These are phyloP conservation scores for Fusarium brevicatenulatum DNA, from an alignment of 2,329 filamentous ascomycete species.

Conservation along the genomic window DNA sequence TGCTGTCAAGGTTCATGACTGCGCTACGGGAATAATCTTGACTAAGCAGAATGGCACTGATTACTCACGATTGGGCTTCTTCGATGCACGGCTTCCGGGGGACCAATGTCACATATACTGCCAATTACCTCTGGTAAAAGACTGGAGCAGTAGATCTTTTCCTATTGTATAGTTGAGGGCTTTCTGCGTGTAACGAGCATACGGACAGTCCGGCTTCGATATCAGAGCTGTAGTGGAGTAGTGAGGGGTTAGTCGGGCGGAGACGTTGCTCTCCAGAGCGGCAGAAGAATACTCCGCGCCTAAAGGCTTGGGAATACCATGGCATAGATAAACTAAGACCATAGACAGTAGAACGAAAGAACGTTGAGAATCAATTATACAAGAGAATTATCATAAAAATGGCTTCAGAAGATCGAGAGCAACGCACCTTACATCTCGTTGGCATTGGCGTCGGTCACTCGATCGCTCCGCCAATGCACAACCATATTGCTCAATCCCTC, in stretches of 20 bases:
- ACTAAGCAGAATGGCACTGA: not conserved
- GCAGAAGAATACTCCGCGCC: slow-evolving; percentile 10
- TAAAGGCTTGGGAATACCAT: not conserved
- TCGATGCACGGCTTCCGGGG: not conserved
- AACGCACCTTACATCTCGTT: not conserved
- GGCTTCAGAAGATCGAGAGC: not conserved
- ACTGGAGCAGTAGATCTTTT: not conserved
- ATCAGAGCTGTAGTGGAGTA: rapidly evolving
- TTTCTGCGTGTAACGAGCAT: too few species aligned
- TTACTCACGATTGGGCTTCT: not conserved
- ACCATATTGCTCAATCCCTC: slow-evolving; percentile 3
- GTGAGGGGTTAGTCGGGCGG: not conserved
- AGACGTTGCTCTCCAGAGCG: not conserved
- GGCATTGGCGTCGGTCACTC: slow-evolving; percentile 18
- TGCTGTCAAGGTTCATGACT: not conserved
- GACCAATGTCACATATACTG: rapidly evolving
- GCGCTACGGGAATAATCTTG: not conserved
- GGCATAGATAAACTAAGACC: not conserved
- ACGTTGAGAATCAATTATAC: too few species aligned
- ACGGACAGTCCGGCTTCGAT: rapidly evolving
- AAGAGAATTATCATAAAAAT: not conserved
- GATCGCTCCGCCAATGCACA: slow-evolving; percentile 18
- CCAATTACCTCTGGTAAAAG: rapidly evolving
- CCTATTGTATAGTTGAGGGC: rapidly evolving
- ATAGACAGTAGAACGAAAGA: too few species aligned